Evolutionary conservation across 345 rosid genomes (phyloP).

Genomic region (Tarenaya hassleriana): DNA sequence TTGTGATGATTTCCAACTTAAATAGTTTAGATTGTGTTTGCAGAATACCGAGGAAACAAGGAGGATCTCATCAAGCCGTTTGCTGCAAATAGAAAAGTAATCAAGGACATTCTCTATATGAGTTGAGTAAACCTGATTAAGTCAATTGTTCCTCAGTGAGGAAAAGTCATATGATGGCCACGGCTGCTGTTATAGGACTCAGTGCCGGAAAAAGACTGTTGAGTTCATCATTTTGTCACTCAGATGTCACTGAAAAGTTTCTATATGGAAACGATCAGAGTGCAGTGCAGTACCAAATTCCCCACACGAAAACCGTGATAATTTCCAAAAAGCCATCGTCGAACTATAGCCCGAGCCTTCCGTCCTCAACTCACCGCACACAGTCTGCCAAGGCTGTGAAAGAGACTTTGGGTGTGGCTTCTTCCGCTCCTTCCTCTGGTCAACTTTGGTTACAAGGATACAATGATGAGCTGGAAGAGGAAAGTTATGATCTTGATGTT

Average conservation of each 20-base stretch:
- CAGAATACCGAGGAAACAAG: background rate
- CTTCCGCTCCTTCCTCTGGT: slow-evolving; percentile 34
- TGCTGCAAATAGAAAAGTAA: slow-evolving; percentile 15
- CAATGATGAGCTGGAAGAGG: slow-evolving; percentile 39
- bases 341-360: slow-evolving; percentile 41
- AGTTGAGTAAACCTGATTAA: slow-evolving; percentile 32
- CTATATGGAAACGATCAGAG: slow-evolving; percentile 42
- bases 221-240: slow-evolving; percentile 56
- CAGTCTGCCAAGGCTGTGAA: slow-evolving; percentile 58
- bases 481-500: slow-evolving; percentile 35
- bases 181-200: slow-evolving; percentile 78
- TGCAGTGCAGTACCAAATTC: slow-evolving; percentile 31
- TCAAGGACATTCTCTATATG: slow-evolving; percentile 18
- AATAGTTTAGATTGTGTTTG: too few species aligned
- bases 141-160: slow-evolving; percentile 14
- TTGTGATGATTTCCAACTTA: too few species aligned
- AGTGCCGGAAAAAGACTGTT: slow-evolving; percentile 68
- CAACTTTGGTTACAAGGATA: slow-evolving; percentile 35
- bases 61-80: background rate
- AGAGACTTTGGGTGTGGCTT: slow-evolving; percentile 42
- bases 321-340: slow-evolving; percentile 51
- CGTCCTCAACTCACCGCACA: slow-evolving; percentile 34
- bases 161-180: slow-evolving; percentile 54
- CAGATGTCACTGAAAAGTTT: slow-evolving; percentile 50
- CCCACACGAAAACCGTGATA: slow-evolving; percentile 36